phyloP scores from a whole-genome alignment of 73 alveolate species.

The Strombidium stylifer region DNA sequence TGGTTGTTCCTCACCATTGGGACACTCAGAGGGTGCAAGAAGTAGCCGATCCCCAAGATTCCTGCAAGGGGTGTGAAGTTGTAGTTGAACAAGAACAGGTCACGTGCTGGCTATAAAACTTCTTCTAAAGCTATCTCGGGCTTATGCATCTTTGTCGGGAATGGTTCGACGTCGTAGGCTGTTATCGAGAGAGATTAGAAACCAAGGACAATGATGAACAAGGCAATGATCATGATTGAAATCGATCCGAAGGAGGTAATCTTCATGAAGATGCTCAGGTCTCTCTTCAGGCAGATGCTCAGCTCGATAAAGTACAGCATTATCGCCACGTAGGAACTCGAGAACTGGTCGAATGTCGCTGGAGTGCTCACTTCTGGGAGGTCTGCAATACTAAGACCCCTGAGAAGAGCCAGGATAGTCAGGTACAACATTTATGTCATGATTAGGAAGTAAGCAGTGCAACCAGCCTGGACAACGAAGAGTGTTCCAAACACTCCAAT shows the following conservation, averaged over 20 bases:
- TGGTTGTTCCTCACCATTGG: slow-evolving; percentile 79
- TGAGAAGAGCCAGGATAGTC: slow-evolving; percentile 21
- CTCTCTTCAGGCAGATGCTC: slow-evolving; percentile 37
- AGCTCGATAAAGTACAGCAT: slow-evolving; percentile 27
- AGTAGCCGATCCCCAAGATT: slow-evolving; percentile 68
- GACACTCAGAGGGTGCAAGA: slow-evolving; percentile 70
- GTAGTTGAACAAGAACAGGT: slow-evolving; percentile 61
- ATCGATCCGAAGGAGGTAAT: slow-evolving; percentile 72
- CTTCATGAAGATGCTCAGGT: slow-evolving; percentile 59
- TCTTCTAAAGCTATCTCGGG: not conserved
- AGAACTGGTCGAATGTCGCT: not conserved
- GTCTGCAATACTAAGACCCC: slow-evolving; percentile 1
- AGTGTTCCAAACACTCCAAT: slow-evolving; percentile 48
- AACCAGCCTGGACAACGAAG: slow-evolving; percentile 51
- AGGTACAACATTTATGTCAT: slow-evolving; percentile 19
- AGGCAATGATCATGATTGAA: slow-evolving; percentile 56
- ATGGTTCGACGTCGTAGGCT: slow-evolving; percentile 22
- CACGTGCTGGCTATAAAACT: not conserved
- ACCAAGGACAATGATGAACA: slow-evolving; percentile 65
- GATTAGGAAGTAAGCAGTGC: slow-evolving; percentile 15
- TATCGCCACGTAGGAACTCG: slow-evolving; percentile 33
- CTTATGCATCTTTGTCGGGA: too few species aligned
- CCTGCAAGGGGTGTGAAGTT: slow-evolving; percentile 66
- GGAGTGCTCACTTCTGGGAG: not conserved
- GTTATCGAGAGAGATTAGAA: slow-evolving; percentile 37